phyloP scores from a whole-genome alignment of 2,329 filamentous ascomycete genomes.

The Tolypocladium paradoxum region DNA sequence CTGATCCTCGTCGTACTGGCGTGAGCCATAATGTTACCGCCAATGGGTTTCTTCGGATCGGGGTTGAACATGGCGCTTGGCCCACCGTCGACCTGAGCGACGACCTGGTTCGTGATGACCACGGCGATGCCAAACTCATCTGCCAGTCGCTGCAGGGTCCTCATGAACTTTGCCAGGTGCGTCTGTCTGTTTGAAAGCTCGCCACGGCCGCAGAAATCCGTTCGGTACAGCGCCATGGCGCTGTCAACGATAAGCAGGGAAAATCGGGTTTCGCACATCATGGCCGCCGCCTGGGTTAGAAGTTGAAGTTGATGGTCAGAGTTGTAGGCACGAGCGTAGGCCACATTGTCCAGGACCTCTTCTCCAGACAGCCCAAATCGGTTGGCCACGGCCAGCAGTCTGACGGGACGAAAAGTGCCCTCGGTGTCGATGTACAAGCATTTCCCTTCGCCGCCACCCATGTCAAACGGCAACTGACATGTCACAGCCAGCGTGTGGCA shows the following conservation, averaged over 20 bases:
- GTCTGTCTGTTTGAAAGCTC: conserved; percentile 91
- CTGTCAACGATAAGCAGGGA: conserved; percentile 93
- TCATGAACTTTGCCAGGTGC: conserved; percentile 81
- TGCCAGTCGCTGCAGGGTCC: conserved; percentile 66
- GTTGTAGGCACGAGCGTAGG: conserved; percentile 96
- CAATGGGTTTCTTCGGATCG: conserved; percentile 97
- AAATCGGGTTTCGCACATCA: conserved; percentile 99
- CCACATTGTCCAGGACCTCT: conserved; percentile 96
- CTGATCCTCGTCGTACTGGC: conserved; percentile 91
- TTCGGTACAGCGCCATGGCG: conserved; percentile 89
- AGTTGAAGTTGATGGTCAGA: conserved; percentile 95
- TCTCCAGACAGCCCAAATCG: conserved; percentile 91
- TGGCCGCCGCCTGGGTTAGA: conserved; percentile 85
- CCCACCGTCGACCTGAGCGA: conserved; percentile 94
- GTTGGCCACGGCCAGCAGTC: conserved; percentile 83
- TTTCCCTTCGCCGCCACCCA: conserved; percentile 97
- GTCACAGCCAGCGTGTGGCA: conserved; percentile 98
- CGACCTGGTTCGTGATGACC: conserved; percentile 97
- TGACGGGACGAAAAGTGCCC: conserved; percentile 89
- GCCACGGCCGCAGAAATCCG: conserved; percentile 92
- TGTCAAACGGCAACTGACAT: conserved; percentile 94
- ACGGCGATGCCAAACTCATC: conserved; percentile 92
- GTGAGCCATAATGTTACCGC: conserved; percentile 97
- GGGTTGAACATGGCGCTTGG: conserved; percentile 98
- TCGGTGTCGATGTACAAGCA: conserved; percentile 98